Conservation (phyloP, 176 grass and related monocot genomes). For the Canna indica region DNA sequence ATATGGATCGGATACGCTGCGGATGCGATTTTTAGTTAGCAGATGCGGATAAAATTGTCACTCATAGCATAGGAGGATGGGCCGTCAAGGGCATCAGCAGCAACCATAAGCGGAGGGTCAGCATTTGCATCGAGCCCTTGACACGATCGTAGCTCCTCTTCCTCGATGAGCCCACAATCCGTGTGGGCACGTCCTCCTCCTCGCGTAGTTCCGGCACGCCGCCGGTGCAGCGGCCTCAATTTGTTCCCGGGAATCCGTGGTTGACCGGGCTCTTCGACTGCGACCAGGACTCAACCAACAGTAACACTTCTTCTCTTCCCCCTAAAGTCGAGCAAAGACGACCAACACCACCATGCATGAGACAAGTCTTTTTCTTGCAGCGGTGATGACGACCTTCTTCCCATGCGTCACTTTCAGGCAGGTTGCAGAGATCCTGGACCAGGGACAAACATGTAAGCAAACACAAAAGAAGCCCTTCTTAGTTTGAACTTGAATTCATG, state of each 20-base stretch:
- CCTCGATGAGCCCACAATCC: constrained; percentile 48
- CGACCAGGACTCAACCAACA: background rate
- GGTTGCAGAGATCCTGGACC: constrained; percentile 25
- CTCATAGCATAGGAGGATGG: constrained; percentile 43
- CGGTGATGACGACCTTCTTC: constrained; percentile 5
- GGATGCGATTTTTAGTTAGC: no score
- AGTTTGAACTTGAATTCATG: background rate
- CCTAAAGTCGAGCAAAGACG: no score
- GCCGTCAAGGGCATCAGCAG: constrained; percentile 47
- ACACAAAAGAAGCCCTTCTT: background rate
- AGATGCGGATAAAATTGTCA: no score
- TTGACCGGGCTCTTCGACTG: constrained; percentile 15
- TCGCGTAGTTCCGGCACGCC: background rate
- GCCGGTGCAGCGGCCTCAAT: background rate
- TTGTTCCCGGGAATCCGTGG: background rate
- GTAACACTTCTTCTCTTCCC: background rate
- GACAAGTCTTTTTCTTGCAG: background rate
- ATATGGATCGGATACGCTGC: no score
- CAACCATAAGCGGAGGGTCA: constrained; percentile 37
- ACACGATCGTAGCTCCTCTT: constrained; percentile 36
- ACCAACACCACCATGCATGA: no score
- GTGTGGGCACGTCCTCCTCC: background rate
- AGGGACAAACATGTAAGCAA: constrained; percentile 21
- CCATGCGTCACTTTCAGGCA: constrained; percentile 23
- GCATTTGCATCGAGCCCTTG: constrained; percentile 55